Evolutionary conservation across 768 basidiomycete species (phyloP).

Genomic region (Lanmaoa rubissima): DNA sequence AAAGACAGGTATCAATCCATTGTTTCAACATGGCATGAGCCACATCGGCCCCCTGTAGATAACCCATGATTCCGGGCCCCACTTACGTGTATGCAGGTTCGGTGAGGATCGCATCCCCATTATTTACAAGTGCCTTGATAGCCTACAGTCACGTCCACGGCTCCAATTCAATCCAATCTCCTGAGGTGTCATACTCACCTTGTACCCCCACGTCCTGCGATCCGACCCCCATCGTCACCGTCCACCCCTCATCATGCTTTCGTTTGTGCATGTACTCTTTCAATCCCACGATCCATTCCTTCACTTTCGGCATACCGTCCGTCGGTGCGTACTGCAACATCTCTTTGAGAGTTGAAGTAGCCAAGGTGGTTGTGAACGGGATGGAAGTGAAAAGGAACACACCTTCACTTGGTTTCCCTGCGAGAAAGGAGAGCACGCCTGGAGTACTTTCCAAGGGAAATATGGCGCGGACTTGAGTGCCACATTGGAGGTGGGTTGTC

Average conservation of each 20-base stretch:
- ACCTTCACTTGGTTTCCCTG: conserved; percentile 79
- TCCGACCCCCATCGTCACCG: conserved; percentile 64
- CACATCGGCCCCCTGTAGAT: background rate
- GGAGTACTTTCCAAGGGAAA: conserved; percentile 72
- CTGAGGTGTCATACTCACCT: conserved; percentile 38
- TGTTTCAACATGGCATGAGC: conserved; percentile 21
- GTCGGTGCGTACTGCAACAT: conserved; percentile 75
- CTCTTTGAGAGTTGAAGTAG: conserved; percentile 50
- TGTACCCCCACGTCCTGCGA: conserved; percentile 83
- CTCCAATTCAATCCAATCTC: background rate
- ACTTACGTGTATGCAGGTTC: conserved; percentile 72
- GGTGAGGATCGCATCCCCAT: conserved; percentile 72
- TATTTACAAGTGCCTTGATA: conserved; percentile 62
- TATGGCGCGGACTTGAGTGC: conserved; percentile 51
- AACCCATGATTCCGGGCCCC: background rate
- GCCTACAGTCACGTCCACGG: conserved; percentile 40
- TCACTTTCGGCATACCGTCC: conserved; percentile 54
- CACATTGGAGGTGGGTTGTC: background rate
- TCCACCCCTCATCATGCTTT: conserved; percentile 60
- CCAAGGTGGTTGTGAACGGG: conserved; percentile 55
- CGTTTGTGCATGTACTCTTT: conserved; percentile 66
- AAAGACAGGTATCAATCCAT: conserved; percentile 64
- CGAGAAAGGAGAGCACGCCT: conserved; percentile 70
- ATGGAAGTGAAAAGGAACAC: conserved; percentile 84
- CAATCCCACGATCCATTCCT: conserved; percentile 62